These are phyloP conservation scores for Lizanozyma gosingica DNA, from an alignment of 1,139 yeast genomes.

Conservation along the genomic window DNA sequence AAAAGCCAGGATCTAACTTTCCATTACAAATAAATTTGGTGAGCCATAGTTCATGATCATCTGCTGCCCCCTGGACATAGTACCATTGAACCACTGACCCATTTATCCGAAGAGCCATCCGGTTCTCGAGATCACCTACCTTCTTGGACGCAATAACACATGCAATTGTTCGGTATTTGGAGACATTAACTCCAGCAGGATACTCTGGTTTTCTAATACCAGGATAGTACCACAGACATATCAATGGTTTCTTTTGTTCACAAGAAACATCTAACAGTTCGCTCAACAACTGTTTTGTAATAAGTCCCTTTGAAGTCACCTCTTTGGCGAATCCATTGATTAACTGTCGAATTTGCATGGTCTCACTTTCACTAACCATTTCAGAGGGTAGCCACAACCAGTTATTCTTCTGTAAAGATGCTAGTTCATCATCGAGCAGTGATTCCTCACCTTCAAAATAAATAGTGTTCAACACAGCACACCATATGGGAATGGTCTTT, in stretches of 20 bases:
- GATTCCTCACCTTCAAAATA: conserved; percentile 25
- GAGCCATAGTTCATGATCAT: conserved; percentile 89
- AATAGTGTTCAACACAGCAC: conserved; percentile 62
- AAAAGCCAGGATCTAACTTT: conserved; percentile 39
- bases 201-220: conserved; percentile 24
- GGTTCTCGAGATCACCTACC: conserved; percentile 42
- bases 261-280: conserved; percentile 11
- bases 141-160: conserved; percentile 59
- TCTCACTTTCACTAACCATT: conserved; percentile 53
- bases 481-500: conserved; percentile 88
- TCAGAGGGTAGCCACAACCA: conserved; percentile 41
- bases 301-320: conserved; percentile 29
- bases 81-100: conserved; percentile 12
- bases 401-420: conserved; percentile 6
- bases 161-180: conserved; percentile 32
- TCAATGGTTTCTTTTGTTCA: conserved; percentile 34
- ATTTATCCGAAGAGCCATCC: conserved; percentile 28
- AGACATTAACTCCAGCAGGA: conserved; percentile 11
- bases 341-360: conserved; percentile 36
- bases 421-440: conserved; percentile 2
- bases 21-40: conserved; percentile 25
- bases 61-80: conserved; percentile 89
- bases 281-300: conserved; percentile 22
- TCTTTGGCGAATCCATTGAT: conserved; percentile 44
- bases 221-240: conserved; percentile 71